Conservation (phyloP, 148 eudicot genomes). For the Rhododendron mucronatum region DNA sequence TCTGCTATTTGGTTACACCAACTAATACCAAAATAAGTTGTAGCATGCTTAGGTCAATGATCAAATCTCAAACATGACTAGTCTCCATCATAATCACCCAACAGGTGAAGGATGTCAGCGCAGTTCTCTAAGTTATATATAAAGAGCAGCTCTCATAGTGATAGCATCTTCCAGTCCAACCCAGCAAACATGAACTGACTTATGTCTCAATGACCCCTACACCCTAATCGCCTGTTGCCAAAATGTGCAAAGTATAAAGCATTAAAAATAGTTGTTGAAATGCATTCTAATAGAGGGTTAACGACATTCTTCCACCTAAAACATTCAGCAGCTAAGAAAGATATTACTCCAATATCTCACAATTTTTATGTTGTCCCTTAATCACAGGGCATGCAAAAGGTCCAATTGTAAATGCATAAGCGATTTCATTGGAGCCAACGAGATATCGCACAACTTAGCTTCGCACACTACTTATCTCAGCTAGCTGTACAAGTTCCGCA, state of each 20-base stretch:
- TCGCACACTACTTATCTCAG: not conserved
- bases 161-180: not conserved
- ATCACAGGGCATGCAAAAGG: not conserved
- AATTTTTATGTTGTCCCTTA: not conserved
- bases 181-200: not conserved
- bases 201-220: not conserved
- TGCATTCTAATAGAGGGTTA: not conserved
- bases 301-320: not conserved
- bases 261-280: not conserved
- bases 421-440: not conserved
- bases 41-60: not conserved
- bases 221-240: not conserved
- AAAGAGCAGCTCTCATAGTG: not conserved
- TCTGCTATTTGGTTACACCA: not conserved
- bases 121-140: not conserved
- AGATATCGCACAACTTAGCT: not conserved
- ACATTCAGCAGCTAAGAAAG: not conserved
- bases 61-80: not conserved
- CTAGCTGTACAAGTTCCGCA: not conserved
- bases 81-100: not conserved
- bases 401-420: not conserved
- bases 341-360: not conserved
- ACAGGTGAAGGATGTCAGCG: not conserved
- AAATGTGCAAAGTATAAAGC: not conserved
- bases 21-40: not conserved